A percentile compares a stretch with the other conserved stretches of the same genome.
These are phyloP conservation scores for Trichoderma virens DNA, from an alignment of 495 filamentous ascomycete species.

Conservation along the genomic window DNA sequence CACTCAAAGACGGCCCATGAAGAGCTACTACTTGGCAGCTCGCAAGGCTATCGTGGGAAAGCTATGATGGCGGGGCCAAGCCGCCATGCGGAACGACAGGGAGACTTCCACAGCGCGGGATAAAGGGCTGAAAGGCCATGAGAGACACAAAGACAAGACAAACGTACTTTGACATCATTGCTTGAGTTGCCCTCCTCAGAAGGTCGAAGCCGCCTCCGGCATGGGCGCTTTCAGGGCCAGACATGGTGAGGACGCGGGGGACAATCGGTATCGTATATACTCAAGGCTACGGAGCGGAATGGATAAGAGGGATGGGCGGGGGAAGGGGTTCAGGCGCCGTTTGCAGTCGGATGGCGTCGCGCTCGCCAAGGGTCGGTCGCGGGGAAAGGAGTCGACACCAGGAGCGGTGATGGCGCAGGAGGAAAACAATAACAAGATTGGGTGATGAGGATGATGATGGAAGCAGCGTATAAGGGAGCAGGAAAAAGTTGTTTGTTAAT, in stretches of 20 bases:
- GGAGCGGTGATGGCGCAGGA: background rate
- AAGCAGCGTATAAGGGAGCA: background rate
- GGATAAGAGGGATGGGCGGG: conserved; percentile 9
- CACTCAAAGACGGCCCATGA: too few relatives aligned
- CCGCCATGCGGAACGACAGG: background rate
- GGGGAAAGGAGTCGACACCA: background rate
- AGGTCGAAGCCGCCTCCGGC: conserved; percentile 38
- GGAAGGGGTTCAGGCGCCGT: background rate
- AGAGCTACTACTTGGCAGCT: conserved; percentile 7
- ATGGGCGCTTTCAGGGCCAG: conserved; percentile 15
- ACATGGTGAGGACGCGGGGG: conserved; percentile 13
- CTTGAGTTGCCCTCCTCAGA: conserved; percentile 47
- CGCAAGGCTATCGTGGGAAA: background rate
- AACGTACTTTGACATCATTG: conserved; percentile 50
- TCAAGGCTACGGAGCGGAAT: background rate
- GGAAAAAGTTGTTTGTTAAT: background rate
- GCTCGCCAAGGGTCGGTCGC: background rate
- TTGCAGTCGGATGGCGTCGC: conserved; percentile 1
- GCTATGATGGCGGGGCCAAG: background rate
- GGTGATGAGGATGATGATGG: background rate
- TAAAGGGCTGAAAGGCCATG: conserved; percentile 14
- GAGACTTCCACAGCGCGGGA: background rate
- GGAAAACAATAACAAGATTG: background rate
- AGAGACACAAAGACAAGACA: conserved; percentile 8
- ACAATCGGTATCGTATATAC: conserved; percentile 1